These are phyloP conservation scores for Zelopaecilomyces penicillatus DNA, from an alignment of 2,329 filamentous ascomycete genomes.

Conservation along the genomic window DNA sequence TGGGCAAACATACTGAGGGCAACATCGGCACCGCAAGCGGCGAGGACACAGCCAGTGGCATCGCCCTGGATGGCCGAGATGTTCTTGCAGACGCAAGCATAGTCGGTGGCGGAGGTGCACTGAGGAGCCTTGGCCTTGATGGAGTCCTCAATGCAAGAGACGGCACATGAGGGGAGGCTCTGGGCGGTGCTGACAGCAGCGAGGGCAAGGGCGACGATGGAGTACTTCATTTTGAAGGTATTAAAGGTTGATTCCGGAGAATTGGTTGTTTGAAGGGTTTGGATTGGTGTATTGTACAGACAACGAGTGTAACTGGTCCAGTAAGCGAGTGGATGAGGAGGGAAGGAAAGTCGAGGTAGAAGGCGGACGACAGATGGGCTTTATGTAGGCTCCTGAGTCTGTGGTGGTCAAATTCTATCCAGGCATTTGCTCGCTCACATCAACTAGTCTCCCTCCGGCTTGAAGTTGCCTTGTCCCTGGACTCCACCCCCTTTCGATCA, in stretches of 20 bases:
- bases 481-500: constrained; percentile 7
- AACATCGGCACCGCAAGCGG: constrained; percentile 26
- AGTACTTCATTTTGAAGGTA: constrained; percentile 30
- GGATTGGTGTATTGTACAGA: constrained; percentile 11
- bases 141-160: constrained; percentile 27
- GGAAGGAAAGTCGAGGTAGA: constrained; percentile 7
- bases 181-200: constrained; percentile 27
- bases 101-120: constrained; percentile 24
- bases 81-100: constrained; percentile 26
- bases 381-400: constrained; percentile 21
- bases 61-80: constrained; percentile 22
- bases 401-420: neutral
- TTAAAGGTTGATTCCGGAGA: constrained; percentile 1
- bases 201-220: constrained; percentile 25
- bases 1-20: constrained; percentile 28
- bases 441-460: neutral
- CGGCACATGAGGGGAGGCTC: constrained; percentile 30
- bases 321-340: constrained; percentile 21
- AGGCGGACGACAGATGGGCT: constrained; percentile 14
- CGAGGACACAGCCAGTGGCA: constrained; percentile 28
- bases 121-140: constrained; percentile 19
- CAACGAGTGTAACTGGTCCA: constrained; percentile 22
- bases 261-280: constrained; percentile 2
- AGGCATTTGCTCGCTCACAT: neutral
- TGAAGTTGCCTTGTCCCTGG: neutral